Conservation (phyloP, 768 basidiomycete genomes). For the Pleurotus pulmonarius region DNA sequence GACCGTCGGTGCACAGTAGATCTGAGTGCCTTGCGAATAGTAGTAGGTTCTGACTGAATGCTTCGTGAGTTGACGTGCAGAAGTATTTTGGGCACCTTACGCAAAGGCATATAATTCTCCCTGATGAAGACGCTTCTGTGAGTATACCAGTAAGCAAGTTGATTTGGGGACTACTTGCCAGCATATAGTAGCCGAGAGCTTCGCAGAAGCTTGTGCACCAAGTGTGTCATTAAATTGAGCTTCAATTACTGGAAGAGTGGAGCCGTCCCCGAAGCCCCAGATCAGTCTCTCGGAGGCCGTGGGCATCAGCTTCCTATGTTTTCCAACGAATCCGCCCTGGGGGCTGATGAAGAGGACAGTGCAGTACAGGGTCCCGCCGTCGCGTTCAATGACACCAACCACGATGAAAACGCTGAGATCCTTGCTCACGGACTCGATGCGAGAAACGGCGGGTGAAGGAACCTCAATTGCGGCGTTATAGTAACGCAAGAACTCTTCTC, state of each 20-base stretch:
- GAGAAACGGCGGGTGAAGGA: slow-evolving; percentile 44
- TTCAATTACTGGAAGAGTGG: slow-evolving; percentile 46
- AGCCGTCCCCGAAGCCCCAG: slow-evolving; percentile 60
- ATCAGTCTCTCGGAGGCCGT: slow-evolving; percentile 58
- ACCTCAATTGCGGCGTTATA: slow-evolving; percentile 52
- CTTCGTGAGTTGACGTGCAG: not conserved
- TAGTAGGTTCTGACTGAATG: slow-evolving; percentile 51
- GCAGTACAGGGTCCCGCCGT: slow-evolving; percentile 60
- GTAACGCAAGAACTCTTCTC: slow-evolving; percentile 58
- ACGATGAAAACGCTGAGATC: slow-evolving; percentile 52
- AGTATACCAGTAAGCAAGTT: not conserved
- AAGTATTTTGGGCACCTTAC: slow-evolving; percentile 24
- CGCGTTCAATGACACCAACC: slow-evolving; percentile 57
- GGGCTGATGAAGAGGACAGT: slow-evolving; percentile 56
- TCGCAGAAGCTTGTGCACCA: slow-evolving; percentile 28
- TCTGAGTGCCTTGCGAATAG: slow-evolving; percentile 54
- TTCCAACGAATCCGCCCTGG: slow-evolving; percentile 45
- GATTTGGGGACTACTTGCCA: slow-evolving; percentile 34
- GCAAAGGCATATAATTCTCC: slow-evolving; percentile 70
- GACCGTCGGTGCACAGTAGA: slow-evolving; percentile 67
- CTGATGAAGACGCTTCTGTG: slow-evolving; percentile 24
- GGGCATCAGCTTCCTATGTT: slow-evolving; percentile 63
- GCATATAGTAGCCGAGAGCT: slow-evolving; percentile 54
- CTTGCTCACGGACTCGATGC: slow-evolving; percentile 45
- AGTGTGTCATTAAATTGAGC: slow-evolving; percentile 27